These are phyloP conservation scores for Boletellus ananas DNA, from an alignment of 768 basidiomycete genomes.

Conservation along the genomic window DNA sequence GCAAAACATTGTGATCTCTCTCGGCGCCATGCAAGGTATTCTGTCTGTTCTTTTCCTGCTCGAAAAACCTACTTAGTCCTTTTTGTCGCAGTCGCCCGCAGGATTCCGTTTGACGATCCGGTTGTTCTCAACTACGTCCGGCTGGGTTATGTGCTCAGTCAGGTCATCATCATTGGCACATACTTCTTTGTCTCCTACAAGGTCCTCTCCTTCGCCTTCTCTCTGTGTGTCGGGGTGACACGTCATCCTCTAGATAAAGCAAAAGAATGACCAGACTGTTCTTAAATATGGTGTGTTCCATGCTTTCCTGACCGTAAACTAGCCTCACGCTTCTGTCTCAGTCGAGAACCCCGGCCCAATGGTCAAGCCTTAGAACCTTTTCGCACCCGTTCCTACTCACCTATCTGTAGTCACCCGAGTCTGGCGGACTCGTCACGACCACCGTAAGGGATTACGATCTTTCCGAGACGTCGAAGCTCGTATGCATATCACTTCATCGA, in stretches of 20 bases:
- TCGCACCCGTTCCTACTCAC: background rate
- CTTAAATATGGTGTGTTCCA: slow-evolving; percentile 81
- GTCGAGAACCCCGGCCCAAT: slow-evolving; percentile 76
- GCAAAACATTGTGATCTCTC: slow-evolving; percentile 82
- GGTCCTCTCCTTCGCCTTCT: slow-evolving; percentile 35
- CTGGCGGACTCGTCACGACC: slow-evolving; percentile 78
- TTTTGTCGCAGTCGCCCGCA: slow-evolving; percentile 68
- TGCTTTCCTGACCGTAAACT: background rate
- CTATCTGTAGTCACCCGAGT: slow-evolving; percentile 49
- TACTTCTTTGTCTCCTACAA: slow-evolving; percentile 80
- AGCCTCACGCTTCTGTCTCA: slow-evolving; percentile 25
- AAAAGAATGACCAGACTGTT: slow-evolving; percentile 93
- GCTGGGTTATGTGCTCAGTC: slow-evolving; percentile 73
- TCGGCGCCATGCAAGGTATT: slow-evolving; percentile 88
- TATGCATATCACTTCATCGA: slow-evolving; percentile 38
- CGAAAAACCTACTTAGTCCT: background rate
- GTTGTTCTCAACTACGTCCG: slow-evolving; percentile 78
- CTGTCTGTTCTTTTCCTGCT: background rate
- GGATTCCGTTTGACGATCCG: slow-evolving; percentile 88
- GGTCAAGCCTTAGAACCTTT: slow-evolving; percentile 40
- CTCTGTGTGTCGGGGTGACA: slow-evolving; percentile 10
- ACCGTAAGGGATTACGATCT: slow-evolving; percentile 95
- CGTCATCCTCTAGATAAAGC: slow-evolving; percentile 62
- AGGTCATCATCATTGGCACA: slow-evolving; percentile 62
- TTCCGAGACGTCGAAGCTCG: slow-evolving; percentile 76